Evolutionary conservation across 1,139 yeast genomes (phyloP), one percentile per base, ranked within the genome.

Genomic region (Geotrichum carabidarum): DNA sequence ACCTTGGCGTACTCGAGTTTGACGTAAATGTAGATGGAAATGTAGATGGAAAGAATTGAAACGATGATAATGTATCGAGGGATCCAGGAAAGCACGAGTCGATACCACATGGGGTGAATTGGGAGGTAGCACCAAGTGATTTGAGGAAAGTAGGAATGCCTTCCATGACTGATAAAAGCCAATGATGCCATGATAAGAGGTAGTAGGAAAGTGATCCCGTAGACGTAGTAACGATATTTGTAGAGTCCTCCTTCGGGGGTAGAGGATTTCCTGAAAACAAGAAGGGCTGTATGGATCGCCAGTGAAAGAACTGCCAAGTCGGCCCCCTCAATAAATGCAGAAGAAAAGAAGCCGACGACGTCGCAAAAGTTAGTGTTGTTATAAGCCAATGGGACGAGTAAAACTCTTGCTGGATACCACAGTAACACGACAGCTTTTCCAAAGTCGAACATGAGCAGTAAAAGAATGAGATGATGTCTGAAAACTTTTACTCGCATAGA

Each of bases 91-190:
- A 90, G 73, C 1, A 78, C 90, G 49, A 86, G 67, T 56, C 90
- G 76, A 66, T 82, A 84, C 95, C 95, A 89, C 9, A 78, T 68
- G 0, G 95, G 95, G 1, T 74, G 62, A 53, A 82, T 80, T 0
- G 96, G 93, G 53, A 90, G 72, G 66, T 86, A 89, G 66, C 95
- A 84, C 91, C 93, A 86, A 56, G 88, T 82, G 48, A 85, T 81
- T 59, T 80, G 78, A 11, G 69, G 70, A 37, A 61, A 57, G 54
- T 63, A 66, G 12, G 68, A 62, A 34, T 55, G 56, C 32, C 62
- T 53, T 6, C 65, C 68, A 41, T 62, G 65, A 36, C 76, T 72
- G 37, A 85, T 78, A 65, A 86, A 89, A 0, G 91, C 94, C 58
- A 88, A 73, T 50, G 87, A 76, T 8, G 96, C 94, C 62, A 90